Evolutionary conservation across 1,284 basidiomycete genomes (phyloP).

Genomic region (Tylopilus sp.): DNA sequence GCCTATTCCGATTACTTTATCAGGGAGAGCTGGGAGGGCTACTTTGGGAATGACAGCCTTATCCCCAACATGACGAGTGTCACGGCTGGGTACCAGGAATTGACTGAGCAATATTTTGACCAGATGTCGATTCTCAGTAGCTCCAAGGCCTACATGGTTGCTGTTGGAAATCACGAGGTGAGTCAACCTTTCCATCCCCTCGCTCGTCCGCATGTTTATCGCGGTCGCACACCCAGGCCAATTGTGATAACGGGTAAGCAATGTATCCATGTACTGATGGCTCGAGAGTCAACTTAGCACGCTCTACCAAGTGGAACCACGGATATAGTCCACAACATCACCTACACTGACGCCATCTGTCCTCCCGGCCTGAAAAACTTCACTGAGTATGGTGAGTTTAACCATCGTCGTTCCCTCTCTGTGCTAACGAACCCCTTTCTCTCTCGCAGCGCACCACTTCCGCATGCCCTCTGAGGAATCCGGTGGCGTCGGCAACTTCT

Average conservation of each 20-base stretch:
- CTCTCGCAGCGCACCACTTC: slow-evolving; percentile 25
- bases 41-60: slow-evolving; percentile 29
- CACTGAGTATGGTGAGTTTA: slow-evolving; percentile 28
- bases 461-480: slow-evolving; percentile 30
- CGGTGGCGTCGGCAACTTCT: slow-evolving; percentile 29
- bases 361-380: slow-evolving; percentile 28
- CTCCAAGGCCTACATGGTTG: slow-evolving; percentile 29
- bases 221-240: slow-evolving; percentile 9
- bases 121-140: slow-evolving; percentile 26
- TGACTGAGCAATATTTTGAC: slow-evolving; percentile 29
- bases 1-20: slow-evolving; percentile 32
- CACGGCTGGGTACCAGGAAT: slow-evolving; percentile 24
- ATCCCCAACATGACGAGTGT: slow-evolving; percentile 28
- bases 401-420: accelerated
- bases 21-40: slow-evolving; percentile 29
- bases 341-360: slow-evolving; percentile 28
- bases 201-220: neutral
- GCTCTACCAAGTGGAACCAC: slow-evolving; percentile 18
- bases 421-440: neutral
- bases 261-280: neutral
- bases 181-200: neutral
- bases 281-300: neutral
- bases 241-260: slow-evolving; percentile 29
- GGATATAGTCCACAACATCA: slow-evolving; percentile 24
- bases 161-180: slow-evolving; percentile 19